Base-by-base conservation (phyloP, 225 moss, liverwort and hornwort genomes). In the Polytrichum formosum region DNA sequence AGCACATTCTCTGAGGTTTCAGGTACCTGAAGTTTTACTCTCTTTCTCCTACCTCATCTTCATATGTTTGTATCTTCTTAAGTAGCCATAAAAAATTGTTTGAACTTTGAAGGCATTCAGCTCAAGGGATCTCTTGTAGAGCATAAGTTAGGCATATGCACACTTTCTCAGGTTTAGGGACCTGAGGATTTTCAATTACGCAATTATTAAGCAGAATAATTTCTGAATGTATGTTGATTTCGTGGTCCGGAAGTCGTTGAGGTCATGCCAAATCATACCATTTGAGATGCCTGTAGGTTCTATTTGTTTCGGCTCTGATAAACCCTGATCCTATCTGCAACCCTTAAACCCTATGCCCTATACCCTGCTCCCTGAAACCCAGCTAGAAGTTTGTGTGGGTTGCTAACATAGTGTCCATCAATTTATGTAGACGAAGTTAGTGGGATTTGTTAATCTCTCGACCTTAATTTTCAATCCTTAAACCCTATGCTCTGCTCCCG, bases 281-380 rank as follows among this genome's bases (percentile, higher is more conserved):
- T 22, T 25, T 25, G 26, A 16, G 18, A n/a, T 27, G 46, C 46
- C 61, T 68, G 61, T 53, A 55, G 30, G 5, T 7, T 33, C 59
- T 21, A 46, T 28, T 72, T 66, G 18, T n/a, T 61, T 17, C 31
- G 27, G 5, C 17, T 37, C 23, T 62, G 53, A 20, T 13, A 23
- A 33, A 63, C 18, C 20, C 54, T 63, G 26, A 66, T 1, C 5
- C 26, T 61, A 1, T 16, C 4, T 17, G 35, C 16, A 68, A 68
- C 54, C 54, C 68, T 28, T 68, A 68, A 54, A 68, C 68, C 68
- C 68, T 68, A 23, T 16, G 55, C 20, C 25, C 20, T 68, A 23
- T 16, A 68, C 20, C 25, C 20, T 23, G 56, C 70, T 53, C 72
- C 68, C 69, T 69, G 53, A 46, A 21, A 5, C 29, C 7, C 55